A percentile compares a stretch with the other conserved stretches of the same genome.
Evolutionary conservation across 2,329 filamentous ascomycete species (phyloP).

Genomic region (Davidsoniella virescens): DNA sequence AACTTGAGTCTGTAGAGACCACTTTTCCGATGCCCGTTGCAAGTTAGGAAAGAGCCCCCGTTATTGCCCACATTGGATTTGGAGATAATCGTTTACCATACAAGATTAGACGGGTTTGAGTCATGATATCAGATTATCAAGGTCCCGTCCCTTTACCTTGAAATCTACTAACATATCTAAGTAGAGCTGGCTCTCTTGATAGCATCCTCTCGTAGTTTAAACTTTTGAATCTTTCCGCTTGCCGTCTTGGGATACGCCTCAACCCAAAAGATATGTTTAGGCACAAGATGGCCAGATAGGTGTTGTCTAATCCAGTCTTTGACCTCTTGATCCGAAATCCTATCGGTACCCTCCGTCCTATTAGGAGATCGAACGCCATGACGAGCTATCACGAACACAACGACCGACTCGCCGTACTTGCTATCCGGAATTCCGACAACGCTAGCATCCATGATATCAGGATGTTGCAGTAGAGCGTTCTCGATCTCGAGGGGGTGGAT

Average conservation of each 20-base stretch:
- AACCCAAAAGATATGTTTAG: slow-evolving; percentile 79
- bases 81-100: too few species aligned
- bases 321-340: slow-evolving; percentile 31
- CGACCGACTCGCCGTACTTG: slow-evolving; percentile 72
- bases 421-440: slow-evolving; percentile 75
- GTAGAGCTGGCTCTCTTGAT: too few species aligned
- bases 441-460: slow-evolving; percentile 55
- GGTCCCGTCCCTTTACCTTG: too few species aligned
- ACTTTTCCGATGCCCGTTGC: too few species aligned
- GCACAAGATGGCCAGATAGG: slow-evolving; percentile 62
- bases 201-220: slow-evolving; percentile 49
- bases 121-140: too few species aligned
- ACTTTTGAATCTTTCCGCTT: slow-evolving; percentile 95
- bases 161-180: too few species aligned
- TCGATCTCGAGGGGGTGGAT: slow-evolving; percentile 90
- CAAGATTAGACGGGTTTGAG: too few species aligned
- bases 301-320: slow-evolving; percentile 54
- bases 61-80: too few species aligned
- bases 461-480: slow-evolving; percentile 64
- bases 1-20: neutral
- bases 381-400: slow-evolving; percentile 57
- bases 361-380: slow-evolving; percentile 17
- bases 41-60: too few species aligned
- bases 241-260: slow-evolving; percentile 84
- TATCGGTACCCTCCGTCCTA: neutral